These are phyloP conservation scores for Lactarius indigo DNA, from an alignment of 768 basidiomycete species.

Conservation along the genomic window DNA sequence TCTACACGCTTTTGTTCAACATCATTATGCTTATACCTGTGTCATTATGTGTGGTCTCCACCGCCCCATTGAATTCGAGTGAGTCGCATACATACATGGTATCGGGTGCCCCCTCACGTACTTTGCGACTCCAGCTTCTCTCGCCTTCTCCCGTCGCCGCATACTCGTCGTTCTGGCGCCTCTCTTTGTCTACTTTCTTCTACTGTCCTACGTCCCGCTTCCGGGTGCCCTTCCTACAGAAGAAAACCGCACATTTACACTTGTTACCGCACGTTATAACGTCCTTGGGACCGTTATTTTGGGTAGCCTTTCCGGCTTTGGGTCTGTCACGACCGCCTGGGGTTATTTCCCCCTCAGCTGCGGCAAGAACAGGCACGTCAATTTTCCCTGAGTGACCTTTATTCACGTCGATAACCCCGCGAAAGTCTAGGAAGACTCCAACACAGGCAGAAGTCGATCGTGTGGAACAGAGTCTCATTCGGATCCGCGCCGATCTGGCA, in stretches of 20 bases:
- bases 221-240: constrained; percentile 44
- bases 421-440: neutral
- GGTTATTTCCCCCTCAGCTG: constrained; percentile 46
- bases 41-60: constrained; percentile 56
- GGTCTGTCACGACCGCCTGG: constrained; percentile 69
- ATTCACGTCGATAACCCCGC: neutral
- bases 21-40: constrained; percentile 68
- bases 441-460: constrained; percentile 44
- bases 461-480: constrained; percentile 55
- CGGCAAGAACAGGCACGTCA: constrained; percentile 17
- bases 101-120: neutral
- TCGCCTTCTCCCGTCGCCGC: constrained; percentile 9
- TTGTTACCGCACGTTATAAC: constrained; percentile 57
- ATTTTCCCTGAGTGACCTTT: neutral
- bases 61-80: constrained; percentile 30
- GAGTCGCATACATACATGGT: constrained; percentile 10
- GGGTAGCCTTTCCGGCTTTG: constrained; percentile 78
- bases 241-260: constrained; percentile 37
- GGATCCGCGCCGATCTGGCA: constrained; percentile 56
- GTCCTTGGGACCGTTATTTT: constrained; percentile 76
- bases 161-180: constrained; percentile 15
- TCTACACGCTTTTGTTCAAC: constrained; percentile 53
- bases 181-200: constrained; percentile 47
- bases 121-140: neutral
- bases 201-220: constrained; percentile 65